Base-by-base conservation (phyloP, 768 basidiomycete species). In the Russula olivacea region DNA sequence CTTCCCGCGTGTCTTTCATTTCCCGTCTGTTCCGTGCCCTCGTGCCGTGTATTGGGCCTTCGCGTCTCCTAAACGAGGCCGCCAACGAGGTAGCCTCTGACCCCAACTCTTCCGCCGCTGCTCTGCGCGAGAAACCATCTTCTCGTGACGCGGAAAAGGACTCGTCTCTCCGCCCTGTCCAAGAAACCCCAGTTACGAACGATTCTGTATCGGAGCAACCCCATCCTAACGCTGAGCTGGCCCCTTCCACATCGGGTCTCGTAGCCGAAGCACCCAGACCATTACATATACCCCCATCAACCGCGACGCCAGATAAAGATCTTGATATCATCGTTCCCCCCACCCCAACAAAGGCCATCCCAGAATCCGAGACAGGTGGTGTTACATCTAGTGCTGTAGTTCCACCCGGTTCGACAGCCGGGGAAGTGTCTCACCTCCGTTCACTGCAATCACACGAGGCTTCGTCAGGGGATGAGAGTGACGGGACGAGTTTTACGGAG, bases 371-470 rank as follows among this genome's bases (percentile, higher is more conserved):
- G 75, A 92, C 93, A 8, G 92, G 87, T 64, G 93, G 90, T 15
- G 78, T 97, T 67, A 91, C 89, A 11, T 93, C 91, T n/a, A 89
- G 92, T 36, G 91, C 91, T 49, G 94, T 96, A 25, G 91, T 94
- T 70, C 82, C 93, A 2, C 93, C 95, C 15, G 93, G 93, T 36
- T 91, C 92, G 28, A 88, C 83, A 53, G 89, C 83, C 48, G 76
- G 66, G 45, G 73, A 71, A 64, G 72, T 64, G 52, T 52, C 65
- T 48, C 72, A 70, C 23, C 70, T 51, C 58, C 73, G 49, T 56
- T 60, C 69, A 23, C 71, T 61, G 38, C 69, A 72, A 49, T 68
- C 71, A 8, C 82, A 80, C 62, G 77, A 78, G 9, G 74, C 74
- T 21, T 77, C 80, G 54, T 75, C 75, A 54, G 79, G 74, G 40